Conservation (phyloP, 768 basidiomycete genomes). For the Podaxis carcinomalis region DNA sequence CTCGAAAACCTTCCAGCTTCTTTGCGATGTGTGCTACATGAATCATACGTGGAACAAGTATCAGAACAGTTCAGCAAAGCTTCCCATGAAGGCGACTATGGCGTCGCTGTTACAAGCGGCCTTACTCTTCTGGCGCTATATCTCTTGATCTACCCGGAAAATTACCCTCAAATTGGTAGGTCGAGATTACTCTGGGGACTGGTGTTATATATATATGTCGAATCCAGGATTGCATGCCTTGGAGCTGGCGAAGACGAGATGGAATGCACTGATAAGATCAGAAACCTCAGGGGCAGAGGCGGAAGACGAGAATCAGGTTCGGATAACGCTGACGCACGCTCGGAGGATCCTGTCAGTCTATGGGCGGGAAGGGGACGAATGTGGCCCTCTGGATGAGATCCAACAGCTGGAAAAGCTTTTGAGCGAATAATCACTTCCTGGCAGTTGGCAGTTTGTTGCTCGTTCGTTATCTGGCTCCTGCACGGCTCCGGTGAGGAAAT, state of each 20-base stretch:
- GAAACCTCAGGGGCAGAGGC: constrained; percentile 18
- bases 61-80: constrained; percentile 62
- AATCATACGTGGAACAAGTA: constrained; percentile 51
- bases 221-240: constrained; percentile 68
- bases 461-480: no score
- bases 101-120: constrained; percentile 49
- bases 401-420: constrained; percentile 39
- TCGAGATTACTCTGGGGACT: neutral
- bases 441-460: neutral
- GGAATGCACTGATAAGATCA: constrained; percentile 54
- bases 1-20: constrained; percentile 34
- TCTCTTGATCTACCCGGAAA: constrained; percentile 62
- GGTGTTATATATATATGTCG: neutral
- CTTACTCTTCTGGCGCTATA: constrained; percentile 62
- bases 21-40: constrained; percentile 45
- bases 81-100: constrained; percentile 64
- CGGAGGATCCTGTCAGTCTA: constrained; percentile 39
- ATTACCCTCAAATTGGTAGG: constrained; percentile 82
- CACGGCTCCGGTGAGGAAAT: no score
- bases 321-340: constrained; percentile 36
- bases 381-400: constrained; percentile 56
- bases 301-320: constrained; percentile 23
- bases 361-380: constrained; percentile 60
- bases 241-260: constrained; percentile 72
- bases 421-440: constrained; percentile 11